Evolutionary conservation across 495 filamentous ascomycete genomes (phyloP), one percentile per base, ranked within the genome.

Genomic region (Polyplosphaeria fusca): DNA sequence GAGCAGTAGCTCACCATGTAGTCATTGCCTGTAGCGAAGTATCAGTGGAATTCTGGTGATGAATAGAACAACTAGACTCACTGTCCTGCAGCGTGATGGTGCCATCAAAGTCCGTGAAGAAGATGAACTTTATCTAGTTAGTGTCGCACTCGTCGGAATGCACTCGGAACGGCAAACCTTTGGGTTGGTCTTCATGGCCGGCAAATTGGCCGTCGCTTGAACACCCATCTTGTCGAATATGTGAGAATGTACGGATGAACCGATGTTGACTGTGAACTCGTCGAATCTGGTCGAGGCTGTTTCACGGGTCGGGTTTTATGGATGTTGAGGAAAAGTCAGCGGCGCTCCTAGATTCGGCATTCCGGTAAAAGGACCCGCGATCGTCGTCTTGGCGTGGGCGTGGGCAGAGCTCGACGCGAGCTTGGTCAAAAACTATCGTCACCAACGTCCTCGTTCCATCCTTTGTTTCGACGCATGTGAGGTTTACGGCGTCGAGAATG

Each of bases 91-190:
- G 75, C 26, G 91, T 96, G 65, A 97, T 93, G 27, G 93, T 96
- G 48, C 92, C 92, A 67, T 97, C 92, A 61, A 97, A 97, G 71
- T 97, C 92, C 37, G 91, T 92, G 76, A 96, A 97, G 77, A 97
- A 95, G 72, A 97, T 93, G 76, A 85, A 84, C 70, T 89, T 86
- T 27, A 39, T 12, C 16, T 46, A 22, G 55, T 59, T 30, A 55
- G 26, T 42, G 27, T 35, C 37, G 27, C n/a, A n/a, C n/a, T n/a
- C n/a, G n/a, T n/a, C n/a, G n/a, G n/a, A n/a, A n/a, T n/a, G n/a
- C n/a, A n/a, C n/a, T n/a, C n/a, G n/a, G n/a, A n/a, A n/a, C n/a
- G 18, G 27, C 54, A 25, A 4, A 57, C 54, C 32, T 57, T 52
- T 30, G 60, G 61, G 39, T 55, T 48, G 1, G 61, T 64, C 46